These are phyloP conservation scores for Prunus fruticosa DNA, from an alignment of 306 rosid genomes.

Conservation along the genomic window DNA sequence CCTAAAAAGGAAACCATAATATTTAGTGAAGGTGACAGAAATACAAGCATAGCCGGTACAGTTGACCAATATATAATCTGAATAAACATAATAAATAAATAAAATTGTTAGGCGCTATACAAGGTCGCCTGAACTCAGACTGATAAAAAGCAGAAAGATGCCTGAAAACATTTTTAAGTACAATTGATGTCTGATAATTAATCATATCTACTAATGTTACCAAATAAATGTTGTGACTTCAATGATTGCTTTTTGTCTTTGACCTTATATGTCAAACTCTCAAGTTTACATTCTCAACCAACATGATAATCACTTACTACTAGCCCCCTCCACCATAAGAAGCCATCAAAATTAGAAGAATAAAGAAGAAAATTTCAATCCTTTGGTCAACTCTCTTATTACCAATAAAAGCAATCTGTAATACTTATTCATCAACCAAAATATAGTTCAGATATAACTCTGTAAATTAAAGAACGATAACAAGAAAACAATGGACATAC, in stretches of 20 bases:
- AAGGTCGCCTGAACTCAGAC: background rate
- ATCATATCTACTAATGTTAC: background rate
- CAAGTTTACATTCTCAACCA: background rate
- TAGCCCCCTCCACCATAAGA: background rate
- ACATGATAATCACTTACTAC: background rate
- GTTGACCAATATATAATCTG: background rate
- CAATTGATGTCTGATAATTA: background rate
- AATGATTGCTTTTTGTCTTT: background rate
- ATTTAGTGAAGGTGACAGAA: conserved; percentile 8
- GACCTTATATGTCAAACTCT: background rate
- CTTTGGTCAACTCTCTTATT: background rate
- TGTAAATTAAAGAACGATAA: conserved; percentile 9
- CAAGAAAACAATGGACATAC: conserved; percentile 37
- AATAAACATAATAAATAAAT: background rate
- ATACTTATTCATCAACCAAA: conserved; percentile 6
- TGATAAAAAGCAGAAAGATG: background rate
- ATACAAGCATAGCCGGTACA: background rate
- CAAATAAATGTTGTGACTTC: background rate
- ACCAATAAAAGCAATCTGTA: background rate
- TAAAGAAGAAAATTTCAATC: background rate
- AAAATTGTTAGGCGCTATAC: conserved; percentile 3
- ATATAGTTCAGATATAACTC: background rate
- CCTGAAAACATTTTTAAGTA: background rate
- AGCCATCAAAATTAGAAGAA: background rate
- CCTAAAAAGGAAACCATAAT: conserved; percentile 41